phyloP scores from a whole-genome alignment of 2,329 filamentous ascomycete species.

The Penicillium sp. region DNA sequence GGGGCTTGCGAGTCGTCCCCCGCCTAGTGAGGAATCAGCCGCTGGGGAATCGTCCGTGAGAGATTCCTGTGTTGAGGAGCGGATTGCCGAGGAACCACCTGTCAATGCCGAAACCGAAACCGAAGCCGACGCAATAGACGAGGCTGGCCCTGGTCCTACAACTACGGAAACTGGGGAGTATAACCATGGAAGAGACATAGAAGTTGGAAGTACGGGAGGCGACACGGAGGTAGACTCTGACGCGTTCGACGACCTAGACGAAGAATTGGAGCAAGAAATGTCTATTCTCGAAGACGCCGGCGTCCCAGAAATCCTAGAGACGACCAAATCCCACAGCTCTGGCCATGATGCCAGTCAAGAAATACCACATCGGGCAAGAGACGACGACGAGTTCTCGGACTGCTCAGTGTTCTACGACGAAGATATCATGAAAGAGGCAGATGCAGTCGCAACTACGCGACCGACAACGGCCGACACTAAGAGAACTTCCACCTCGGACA shows the following conservation, averaged over 20 bases:
- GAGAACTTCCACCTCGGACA: neutral
- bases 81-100: neutral
- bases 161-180: conserved; percentile 4
- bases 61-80: too few relatives aligned
- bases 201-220: conserved; percentile 11
- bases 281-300: conserved; percentile 10
- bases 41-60: neutral
- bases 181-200: conserved; percentile 9
- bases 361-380: conserved; percentile 6
- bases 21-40: neutral
- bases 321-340: neutral
- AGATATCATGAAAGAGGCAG: conserved; percentile 27
- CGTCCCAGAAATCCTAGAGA: neutral
- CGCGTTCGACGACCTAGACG: conserved; percentile 23
- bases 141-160: conserved; percentile 1
- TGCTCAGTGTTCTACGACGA: conserved; percentile 35
- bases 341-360: conserved; percentile 1
- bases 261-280: conserved; percentile 16
- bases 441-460: conserved; percentile 12
- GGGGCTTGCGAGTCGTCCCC: conserved; percentile 7
- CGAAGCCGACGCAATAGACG: neutral
- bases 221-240: conserved; percentile 26
- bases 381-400: conserved; percentile 35
- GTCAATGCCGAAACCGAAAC: neutral
- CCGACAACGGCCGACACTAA: too few relatives aligned